Evolutionary conservation across 345 rosid genomes (phyloP), one percentile per base, ranked within the genome.

Genomic region (Sapria himalayana): DNA sequence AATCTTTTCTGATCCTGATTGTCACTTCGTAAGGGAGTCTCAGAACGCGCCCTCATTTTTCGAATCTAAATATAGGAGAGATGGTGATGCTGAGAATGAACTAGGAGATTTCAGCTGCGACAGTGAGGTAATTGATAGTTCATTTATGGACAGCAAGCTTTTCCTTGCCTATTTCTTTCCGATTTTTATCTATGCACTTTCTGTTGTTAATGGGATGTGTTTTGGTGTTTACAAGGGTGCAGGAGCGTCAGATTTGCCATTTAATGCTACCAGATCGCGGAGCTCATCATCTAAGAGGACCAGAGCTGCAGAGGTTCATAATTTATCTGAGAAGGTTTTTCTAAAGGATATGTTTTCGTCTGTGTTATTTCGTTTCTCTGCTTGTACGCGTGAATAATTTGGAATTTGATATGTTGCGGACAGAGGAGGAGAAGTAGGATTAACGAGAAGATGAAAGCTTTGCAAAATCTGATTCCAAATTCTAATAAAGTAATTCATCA

Each of bases 391-490:
- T 18, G 15, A 6, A 14, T 24, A 20, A 7, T 13, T 36, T 20
- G 7, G 37, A 19, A 25, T 18, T 38, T 47, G 17, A 3, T 33
- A n/a, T 33, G 37, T 42, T 57, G 47, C 22, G 41, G 20, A 52
- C 65, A 89, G 98, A 76, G 91, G 51, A 74, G 98, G 58, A 70
- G 94, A 59, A 89, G 93, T 43, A 74, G 84, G 69, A 89, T 89
- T 41, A 89, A 89, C 55, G 98, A 82, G 66, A 89, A 82, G 61
- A 89, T 89, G 94, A 89, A 82, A 54, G 94, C 98, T 5, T 69
- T 89, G 40, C 98, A 89, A 24, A 79, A 70, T 59, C 66, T 89
- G 22, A 82, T 82, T 51, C 98, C 98, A 2, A 82, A 89, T 48
- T 82, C 98, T 31, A 89, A 82, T 42, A 89, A 82, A 91, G 97